Conservation (phyloP, 2,329 filamentous ascomycete genomes). For the Tolypocladium album region DNA sequence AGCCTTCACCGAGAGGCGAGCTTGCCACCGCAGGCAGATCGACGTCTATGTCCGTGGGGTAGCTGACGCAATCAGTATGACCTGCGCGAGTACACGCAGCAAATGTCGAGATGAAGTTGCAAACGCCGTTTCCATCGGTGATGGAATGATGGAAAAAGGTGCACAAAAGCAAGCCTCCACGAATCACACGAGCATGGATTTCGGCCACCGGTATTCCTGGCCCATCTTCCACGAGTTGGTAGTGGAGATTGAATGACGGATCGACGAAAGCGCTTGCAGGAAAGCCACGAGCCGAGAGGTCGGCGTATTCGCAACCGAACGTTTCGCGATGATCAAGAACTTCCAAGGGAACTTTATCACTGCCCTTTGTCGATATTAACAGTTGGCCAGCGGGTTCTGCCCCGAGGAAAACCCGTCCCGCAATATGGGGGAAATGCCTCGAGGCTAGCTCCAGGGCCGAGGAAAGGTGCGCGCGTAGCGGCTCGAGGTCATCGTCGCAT, state of each 20-base stretch:
- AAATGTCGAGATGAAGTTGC: constrained; percentile 26
- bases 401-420: constrained; percentile 13
- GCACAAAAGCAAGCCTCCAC: constrained; percentile 27
- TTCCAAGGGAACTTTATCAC: constrained; percentile 10
- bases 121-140: constrained; percentile 28
- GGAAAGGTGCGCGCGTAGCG: constrained; percentile 1
- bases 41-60: constrained; percentile 2
- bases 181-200: constrained; percentile 26
- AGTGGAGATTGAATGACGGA: constrained; percentile 9
- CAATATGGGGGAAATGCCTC: constrained; percentile 14
- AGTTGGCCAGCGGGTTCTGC: constrained; percentile 6
- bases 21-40: constrained; percentile 11
- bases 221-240: constrained; percentile 5
- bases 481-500: background rate
- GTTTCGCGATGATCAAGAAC: constrained; percentile 4
- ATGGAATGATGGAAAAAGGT: constrained; percentile 31
- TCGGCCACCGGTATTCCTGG: constrained; percentile 22
- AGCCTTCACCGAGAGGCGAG: constrained; percentile 6
- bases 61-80: background rate
- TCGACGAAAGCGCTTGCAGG: constrained; percentile 18
- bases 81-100: constrained; percentile 14
- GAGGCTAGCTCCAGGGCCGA: constrained; percentile 6
- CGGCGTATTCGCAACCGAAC: constrained; percentile 14
- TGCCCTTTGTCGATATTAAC: constrained; percentile 7
- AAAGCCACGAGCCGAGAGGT: constrained; percentile 16